phyloP scores from a whole-genome alignment of 345 rosid genomes.

The Eucalyptus sp. region DNA sequence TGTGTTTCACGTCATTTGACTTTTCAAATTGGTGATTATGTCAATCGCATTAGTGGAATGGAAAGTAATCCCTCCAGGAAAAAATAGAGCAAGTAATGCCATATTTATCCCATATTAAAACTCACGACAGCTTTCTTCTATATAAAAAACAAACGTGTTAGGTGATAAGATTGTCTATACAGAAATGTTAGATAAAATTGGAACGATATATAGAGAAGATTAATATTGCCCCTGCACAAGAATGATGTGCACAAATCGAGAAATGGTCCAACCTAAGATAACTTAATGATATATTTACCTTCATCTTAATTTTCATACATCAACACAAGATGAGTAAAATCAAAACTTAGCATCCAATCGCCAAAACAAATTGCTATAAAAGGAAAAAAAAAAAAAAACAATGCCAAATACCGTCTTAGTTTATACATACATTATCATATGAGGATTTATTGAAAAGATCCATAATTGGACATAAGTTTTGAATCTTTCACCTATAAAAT shows the following conservation, averaged over 20 bases:
- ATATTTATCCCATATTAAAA: background rate
- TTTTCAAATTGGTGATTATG: background rate
- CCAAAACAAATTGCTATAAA: background rate
- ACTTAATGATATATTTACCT: background rate
- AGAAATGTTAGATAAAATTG: accelerated
- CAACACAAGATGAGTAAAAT: background rate
- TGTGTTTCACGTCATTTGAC: background rate
- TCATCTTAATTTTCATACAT: background rate
- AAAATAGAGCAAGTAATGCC: background rate
- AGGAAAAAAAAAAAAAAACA: background rate
- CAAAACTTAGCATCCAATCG: background rate
- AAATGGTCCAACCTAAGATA: background rate
- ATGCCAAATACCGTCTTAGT: background rate
- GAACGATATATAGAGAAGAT: background rate
- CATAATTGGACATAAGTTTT: background rate
- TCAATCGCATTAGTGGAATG: background rate
- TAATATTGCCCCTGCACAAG: background rate
- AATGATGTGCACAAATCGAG: background rate
- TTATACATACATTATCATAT: background rate
- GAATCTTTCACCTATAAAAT: background rate
- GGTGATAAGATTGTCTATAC: background rate
- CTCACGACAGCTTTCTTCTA: background rate
- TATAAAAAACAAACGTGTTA: background rate
- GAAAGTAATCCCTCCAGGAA: background rate
- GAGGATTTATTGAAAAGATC: background rate